phyloP scores from a whole-genome alignment of 1,284 basidiomycete genomes.

The Cutaneotrichosporon sp. region DNA sequence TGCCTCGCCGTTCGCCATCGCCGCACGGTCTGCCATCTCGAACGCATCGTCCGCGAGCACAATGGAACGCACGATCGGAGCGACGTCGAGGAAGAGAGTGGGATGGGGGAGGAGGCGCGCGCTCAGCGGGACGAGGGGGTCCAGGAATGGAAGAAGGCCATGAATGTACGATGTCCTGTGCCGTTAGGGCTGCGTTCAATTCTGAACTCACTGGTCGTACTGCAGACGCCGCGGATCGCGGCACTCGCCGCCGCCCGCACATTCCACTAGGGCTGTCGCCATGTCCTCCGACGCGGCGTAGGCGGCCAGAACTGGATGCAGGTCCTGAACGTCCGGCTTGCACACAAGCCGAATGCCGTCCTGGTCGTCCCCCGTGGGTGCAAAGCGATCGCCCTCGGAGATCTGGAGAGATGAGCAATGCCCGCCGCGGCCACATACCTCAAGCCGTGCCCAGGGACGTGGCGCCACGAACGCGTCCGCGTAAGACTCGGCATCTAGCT shows the following conservation, averaged over 20 bases:
- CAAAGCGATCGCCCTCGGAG: constrained; percentile 50
- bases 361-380: constrained; percentile 61
- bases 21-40: constrained; percentile 39
- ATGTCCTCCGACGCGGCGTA: constrained; percentile 30
- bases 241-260: constrained; percentile 19
- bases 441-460: constrained; percentile 50
- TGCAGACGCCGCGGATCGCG: constrained; percentile 15
- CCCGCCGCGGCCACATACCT: constrained; percentile 51
- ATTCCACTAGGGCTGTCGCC: constrained; percentile 1
- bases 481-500: constrained; percentile 50
- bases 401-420: constrained; percentile 37
- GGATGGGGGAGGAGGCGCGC: constrained; percentile 55
- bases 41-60: constrained; percentile 66
- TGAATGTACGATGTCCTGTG: constrained; percentile 37
- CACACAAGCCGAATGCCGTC: constrained; percentile 59
- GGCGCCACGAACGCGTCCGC: constrained; percentile 60
- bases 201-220: constrained; percentile 25
- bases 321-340: constrained; percentile 45
- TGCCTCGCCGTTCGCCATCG: constrained; percentile 32
- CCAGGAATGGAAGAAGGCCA: constrained; percentile 55
- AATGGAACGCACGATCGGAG: constrained; percentile 69
- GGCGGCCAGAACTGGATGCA: constrained; percentile 26
- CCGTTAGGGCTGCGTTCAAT: background rate
- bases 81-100: constrained; percentile 66
- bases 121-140: constrained; percentile 52